Conservation (phyloP, 352 stramenopile species). For the Globisporangium splendens region DNA sequence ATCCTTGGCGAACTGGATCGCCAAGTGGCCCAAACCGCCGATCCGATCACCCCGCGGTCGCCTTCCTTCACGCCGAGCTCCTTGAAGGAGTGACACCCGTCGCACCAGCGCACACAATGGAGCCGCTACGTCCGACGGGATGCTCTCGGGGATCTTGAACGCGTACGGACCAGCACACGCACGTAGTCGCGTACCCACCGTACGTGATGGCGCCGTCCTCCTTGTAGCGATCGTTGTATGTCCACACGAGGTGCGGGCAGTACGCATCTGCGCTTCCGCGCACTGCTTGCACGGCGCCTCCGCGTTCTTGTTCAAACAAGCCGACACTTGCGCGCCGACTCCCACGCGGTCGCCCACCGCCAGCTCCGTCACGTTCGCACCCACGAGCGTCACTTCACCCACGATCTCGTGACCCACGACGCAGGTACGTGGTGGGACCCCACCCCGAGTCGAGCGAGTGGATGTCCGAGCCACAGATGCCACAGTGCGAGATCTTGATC, state of each 20-base stretch:
- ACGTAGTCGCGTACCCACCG: constrained; percentile 72
- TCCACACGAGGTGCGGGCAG: constrained; percentile 38
- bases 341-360: constrained; percentile 71
- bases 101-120: constrained; percentile 80
- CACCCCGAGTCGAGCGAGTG: constrained; percentile 43
- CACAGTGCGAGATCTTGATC: constrained; percentile 56
- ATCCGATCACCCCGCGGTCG: constrained; percentile 70
- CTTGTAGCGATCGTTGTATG: constrained; percentile 40
- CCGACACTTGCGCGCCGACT: constrained; percentile 70
- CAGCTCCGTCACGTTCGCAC: constrained; percentile 45
- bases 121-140: constrained; percentile 49
- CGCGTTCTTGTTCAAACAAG: constrained; percentile 51
- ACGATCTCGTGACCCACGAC: constrained; percentile 52
- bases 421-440: constrained; percentile 33
- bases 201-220: constrained; percentile 28
- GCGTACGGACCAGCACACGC: constrained; percentile 54
- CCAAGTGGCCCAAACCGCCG: constrained; percentile 83
- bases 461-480: constrained; percentile 50
- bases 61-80: constrained; percentile 37
- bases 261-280: constrained; percentile 45
- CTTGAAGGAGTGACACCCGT: constrained; percentile 71
- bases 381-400: constrained; percentile 30
- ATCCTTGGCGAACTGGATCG: constrained; percentile 69
- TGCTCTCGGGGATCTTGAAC: constrained; percentile 66
- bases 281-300: constrained; percentile 55